Conservation (phyloP, 805 yeast genomes). For the Yarrowia sp. region DNA sequence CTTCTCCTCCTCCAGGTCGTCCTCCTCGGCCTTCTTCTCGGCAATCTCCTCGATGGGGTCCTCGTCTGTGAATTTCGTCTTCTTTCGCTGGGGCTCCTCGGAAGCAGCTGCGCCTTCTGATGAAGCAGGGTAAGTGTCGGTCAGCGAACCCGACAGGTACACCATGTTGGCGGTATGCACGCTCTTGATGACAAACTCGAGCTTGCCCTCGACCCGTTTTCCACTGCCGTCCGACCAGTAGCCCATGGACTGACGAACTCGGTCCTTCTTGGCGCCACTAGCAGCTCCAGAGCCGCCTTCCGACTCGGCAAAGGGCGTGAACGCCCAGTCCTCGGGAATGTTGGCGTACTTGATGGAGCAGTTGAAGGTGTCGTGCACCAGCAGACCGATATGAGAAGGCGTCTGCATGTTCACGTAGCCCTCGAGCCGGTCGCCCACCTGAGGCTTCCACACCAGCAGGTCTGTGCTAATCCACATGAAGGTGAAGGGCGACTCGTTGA, state of each 20-base stretch:
- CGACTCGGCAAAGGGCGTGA: slow-evolving; percentile 53
- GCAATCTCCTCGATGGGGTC: slow-evolving; percentile 19
- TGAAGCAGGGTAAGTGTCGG: slow-evolving; percentile 47
- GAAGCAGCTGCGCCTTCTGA: slow-evolving; percentile 64
- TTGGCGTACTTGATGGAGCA: slow-evolving; percentile 85
- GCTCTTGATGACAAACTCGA: slow-evolving; percentile 74
- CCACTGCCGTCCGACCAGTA: slow-evolving; percentile 85
- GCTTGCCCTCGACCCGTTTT: slow-evolving; percentile 78
- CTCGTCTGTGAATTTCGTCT: slow-evolving; percentile 49
- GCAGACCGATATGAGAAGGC: slow-evolving; percentile 90
- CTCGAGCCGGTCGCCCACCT: slow-evolving; percentile 82
- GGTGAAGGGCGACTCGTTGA: slow-evolving; percentile 84
- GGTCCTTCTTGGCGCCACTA: slow-evolving; percentile 42
- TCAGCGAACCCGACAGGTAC: slow-evolving; percentile 85
- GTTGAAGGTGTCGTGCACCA: slow-evolving; percentile 92
- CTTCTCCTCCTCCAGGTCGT: not conserved
- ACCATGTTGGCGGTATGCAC: slow-evolving; percentile 73
- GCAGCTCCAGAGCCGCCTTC: slow-evolving; percentile 37
- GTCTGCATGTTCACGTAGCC: slow-evolving; percentile 92
- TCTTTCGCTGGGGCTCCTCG: slow-evolving; percentile 81
- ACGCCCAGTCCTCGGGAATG: slow-evolving; percentile 87
- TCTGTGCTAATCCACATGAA: slow-evolving; percentile 88
- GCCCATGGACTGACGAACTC: slow-evolving; percentile 68
- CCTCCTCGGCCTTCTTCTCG: slow-evolving; percentile 18
- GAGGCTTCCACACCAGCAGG: slow-evolving; percentile 87